Conservation (phyloP, 306 rosid genomes). For the Vicia faba region DNA sequence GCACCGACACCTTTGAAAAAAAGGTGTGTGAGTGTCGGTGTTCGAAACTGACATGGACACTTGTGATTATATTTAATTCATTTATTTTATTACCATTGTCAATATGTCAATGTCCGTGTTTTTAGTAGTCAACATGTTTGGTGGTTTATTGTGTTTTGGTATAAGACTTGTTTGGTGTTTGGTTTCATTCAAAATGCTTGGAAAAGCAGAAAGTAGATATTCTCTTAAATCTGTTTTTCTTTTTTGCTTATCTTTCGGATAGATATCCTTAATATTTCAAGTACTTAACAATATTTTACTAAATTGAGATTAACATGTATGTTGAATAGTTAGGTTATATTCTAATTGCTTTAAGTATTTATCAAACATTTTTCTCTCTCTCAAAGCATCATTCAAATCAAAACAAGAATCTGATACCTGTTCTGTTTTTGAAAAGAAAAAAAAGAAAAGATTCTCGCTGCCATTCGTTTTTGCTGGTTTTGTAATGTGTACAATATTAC, state of each 20-base stretch:
- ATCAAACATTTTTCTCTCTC: background rate
- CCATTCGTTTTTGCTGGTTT: slow-evolving; percentile 12
- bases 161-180: slow-evolving; percentile 1
- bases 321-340: background rate
- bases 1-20: too few relatives aligned
- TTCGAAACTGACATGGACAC: too few relatives aligned
- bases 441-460: slow-evolving; percentile 13
- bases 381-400: slow-evolving; percentile 14
- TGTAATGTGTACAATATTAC: background rate
- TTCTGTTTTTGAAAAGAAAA: background rate
- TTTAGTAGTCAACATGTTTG: background rate
- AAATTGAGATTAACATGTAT: background rate
- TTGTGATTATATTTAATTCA: too few relatives aligned
- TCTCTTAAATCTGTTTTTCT: background rate
- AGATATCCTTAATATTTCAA: slow-evolving; percentile 9
- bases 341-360: slow-evolving; percentile 31
- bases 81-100: too few relatives aligned
- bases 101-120: too few relatives aligned
- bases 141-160: slow-evolving; percentile 16
- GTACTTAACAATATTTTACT: background rate
- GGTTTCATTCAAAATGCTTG: slow-evolving; percentile 31
- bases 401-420: background rate
- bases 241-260: background rate
- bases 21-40: too few relatives aligned
- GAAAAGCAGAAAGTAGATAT: background rate